These are phyloP conservation scores for Malus domestica DNA, from an alignment of 306 rosid genomes.

Conservation along the genomic window ASM211411v1 NC_041799.1:37853501-37854000, in stretches of 20 bases:
- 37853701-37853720: neutral
- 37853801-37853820: slow-evolving; percentile 25
- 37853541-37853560: neutral
- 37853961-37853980: no score
- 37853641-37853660: neutral
- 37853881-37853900: slow-evolving; percentile 39
- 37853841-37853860: slow-evolving; percentile 35
- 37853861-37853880: slow-evolving; percentile 53
- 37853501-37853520: neutral
- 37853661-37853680: neutral
- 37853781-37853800: slow-evolving; percentile 3
- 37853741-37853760: neutral
- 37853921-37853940: neutral
- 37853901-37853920: neutral
- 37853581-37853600: neutral
- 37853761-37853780: neutral
- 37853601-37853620: no score
- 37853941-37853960: neutral
- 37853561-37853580: neutral
- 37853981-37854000: no score
- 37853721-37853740: neutral
- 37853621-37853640: neutral
- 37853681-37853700: neutral
- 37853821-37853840: slow-evolving; percentile 16
- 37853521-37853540: neutral